phyloP scores from a whole-genome alignment of 371 early-diverging fungal genomes.

The Mortierella sp. region DNA sequence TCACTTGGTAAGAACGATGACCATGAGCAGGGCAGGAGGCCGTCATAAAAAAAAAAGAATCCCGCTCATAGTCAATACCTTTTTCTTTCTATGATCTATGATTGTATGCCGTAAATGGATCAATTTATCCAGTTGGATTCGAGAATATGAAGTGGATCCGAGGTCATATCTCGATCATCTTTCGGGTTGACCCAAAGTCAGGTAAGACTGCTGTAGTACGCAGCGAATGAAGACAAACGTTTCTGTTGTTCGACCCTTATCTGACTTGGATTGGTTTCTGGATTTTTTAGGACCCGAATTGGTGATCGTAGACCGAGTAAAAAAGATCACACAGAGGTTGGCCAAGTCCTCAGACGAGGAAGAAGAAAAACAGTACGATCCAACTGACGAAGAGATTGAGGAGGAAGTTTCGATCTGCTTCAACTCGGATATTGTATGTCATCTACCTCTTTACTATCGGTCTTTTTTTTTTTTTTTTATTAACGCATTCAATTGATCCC shows the following conservation, averaged over 20 bases:
- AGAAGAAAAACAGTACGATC: conserved; percentile 11
- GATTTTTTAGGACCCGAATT: conserved; percentile 33
- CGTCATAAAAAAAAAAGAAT: neutral
- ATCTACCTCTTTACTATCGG: neutral
- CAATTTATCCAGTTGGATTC: conserved; percentile 29
- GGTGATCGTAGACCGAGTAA: conserved; percentile 43
- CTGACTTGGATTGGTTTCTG: too few species aligned
- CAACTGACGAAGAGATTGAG: conserved; percentile 43
- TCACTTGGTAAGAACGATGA: conserved; percentile 33
- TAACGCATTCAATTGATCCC: neutral
- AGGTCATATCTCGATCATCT: conserved; percentile 52
- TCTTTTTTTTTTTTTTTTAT: neutral
- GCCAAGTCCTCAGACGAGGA: conserved; percentile 32
- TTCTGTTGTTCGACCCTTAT: too few species aligned
- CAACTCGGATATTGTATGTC: conserved; percentile 38
- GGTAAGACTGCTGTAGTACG: too few species aligned
- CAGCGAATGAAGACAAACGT: too few species aligned
- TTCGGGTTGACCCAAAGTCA: conserved; percentile 38
- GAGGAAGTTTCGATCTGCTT: conserved; percentile 46
- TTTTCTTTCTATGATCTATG: neutral
- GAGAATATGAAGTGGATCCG: conserved; percentile 51
- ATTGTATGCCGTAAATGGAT: neutral
- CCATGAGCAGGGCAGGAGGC: neutral
- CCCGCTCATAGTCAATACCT: neutral
- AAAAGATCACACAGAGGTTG: conserved; percentile 41